Base-by-base conservation (phyloP, 2,329 filamentous ascomycete species). In the Passalora sequoiae region DNA sequence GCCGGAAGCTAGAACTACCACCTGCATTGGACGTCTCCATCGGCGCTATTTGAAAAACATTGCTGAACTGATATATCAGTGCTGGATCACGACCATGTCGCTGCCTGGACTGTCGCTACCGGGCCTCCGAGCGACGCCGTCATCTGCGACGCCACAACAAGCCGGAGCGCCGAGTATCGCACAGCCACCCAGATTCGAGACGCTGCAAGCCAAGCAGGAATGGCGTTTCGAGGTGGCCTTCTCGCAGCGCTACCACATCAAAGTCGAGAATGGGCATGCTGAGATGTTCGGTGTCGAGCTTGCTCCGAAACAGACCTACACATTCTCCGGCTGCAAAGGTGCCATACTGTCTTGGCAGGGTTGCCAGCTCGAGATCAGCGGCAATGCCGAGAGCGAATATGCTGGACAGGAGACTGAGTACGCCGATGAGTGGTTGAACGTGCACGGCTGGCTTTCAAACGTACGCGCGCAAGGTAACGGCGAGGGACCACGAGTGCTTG, bases 261-360 rank as follows among this genome's bases (percentile, higher is more conserved):
- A 89, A 70, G 73, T 97, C 19, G 69, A 87, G 43, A 80, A 77
- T 24, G 92, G 92, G 49, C 88, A 83, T 1, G 92, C 91, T 37
- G 92, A 98, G 66, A 81, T 94, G 60, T 95, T 97, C 63, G 92
- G 92, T 62, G 89, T 91, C 43, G 92, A 98, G 69, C 83, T 98
- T 31, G 89, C 89, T 8, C 76, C 79, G 7, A 84, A 84, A 44
- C 84, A 84, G 39, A 75, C 78, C 7, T 97, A 97, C 70, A 82
- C 75, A 22, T 91, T 98, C 66, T 76, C 78, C 33, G 86, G 87
- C 43, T 78, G 78, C 55, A 94, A 94, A 70, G 85, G 86, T 45
- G 89, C 91, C 49, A 84, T 98, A 59, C 86, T 86, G 65, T 94
- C 89, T 38, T 95, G 88, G 84, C 81, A 91, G 60, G 91, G 92